Conservation (phyloP, 2,329 filamentous ascomycete species). For the Pyrenochaeta sp. region DNA sequence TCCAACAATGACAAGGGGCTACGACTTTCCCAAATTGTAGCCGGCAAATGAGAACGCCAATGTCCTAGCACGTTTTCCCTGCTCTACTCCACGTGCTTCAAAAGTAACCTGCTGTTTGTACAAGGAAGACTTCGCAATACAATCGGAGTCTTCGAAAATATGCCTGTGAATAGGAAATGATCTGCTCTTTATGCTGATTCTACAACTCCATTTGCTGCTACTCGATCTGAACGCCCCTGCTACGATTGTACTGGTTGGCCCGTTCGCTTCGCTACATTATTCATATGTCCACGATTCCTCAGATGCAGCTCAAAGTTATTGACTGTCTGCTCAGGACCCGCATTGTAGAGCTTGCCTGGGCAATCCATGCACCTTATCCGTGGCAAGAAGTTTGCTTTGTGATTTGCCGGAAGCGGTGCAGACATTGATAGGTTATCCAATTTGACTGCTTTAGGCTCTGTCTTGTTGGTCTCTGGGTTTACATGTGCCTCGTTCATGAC, state of each 20-base stretch:
- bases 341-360: conserved; percentile 91
- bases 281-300: conserved; percentile 77
- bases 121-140: conserved; percentile 15
- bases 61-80: conserved; percentile 31
- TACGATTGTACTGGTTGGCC: conserved; percentile 21
- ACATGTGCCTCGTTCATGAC: conserved; percentile 69
- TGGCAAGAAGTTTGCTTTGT: conserved; percentile 85
- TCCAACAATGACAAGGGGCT: conserved; percentile 17
- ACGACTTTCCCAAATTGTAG: conserved; percentile 21
- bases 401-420: conserved; percentile 66
- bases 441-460: conserved; percentile 60
- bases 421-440: conserved; percentile 56
- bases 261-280: conserved; percentile 45
- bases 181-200: conserved; percentile 7
- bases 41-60: conserved; percentile 41
- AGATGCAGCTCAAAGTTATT: conserved; percentile 94
- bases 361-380: conserved; percentile 93
- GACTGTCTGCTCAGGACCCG: conserved; percentile 83
- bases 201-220: conserved; percentile 7
- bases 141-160: conserved; percentile 12
- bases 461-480: conserved; percentile 64
- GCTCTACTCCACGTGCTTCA: conserved; percentile 18
- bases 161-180: conserved; percentile 19
- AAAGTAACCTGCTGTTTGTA: conserved; percentile 27
- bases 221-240: background rate